Conservation (phyloP, 208 protist genomes). For the Porcisia deanei region DNA sequence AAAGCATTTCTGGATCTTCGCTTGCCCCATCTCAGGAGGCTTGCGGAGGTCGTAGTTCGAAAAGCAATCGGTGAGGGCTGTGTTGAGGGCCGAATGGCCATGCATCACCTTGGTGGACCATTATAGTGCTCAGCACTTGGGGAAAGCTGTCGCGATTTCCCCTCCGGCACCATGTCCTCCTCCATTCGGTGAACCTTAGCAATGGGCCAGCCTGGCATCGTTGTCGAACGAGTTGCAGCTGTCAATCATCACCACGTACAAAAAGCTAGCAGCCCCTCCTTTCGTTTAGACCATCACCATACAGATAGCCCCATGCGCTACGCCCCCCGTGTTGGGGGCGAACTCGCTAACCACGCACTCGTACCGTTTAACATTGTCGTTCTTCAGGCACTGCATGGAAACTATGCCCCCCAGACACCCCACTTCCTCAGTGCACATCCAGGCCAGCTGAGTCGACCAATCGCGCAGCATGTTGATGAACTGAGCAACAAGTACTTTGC, state of each 20-base stretch:
- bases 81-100: slow-evolving; percentile 60
- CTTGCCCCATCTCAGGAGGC: slow-evolving; percentile 26
- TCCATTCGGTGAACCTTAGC: slow-evolving; percentile 53
- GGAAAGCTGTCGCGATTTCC: slow-evolving; percentile 29
- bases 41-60: slow-evolving; percentile 58
- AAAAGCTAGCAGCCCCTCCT: slow-evolving; percentile 43
- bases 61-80: slow-evolving; percentile 39
- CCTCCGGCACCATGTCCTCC: slow-evolving; percentile 33
- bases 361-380: slow-evolving; percentile 37
- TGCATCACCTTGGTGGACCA: slow-evolving; percentile 54
- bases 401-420: slow-evolving; percentile 44
- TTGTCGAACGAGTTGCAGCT: slow-evolving; percentile 64
- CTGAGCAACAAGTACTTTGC: slow-evolving; percentile 50
- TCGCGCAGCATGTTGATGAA: slow-evolving; percentile 42
- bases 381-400: slow-evolving; percentile 40
- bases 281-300: slow-evolving; percentile 35
- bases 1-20: slow-evolving; percentile 40
- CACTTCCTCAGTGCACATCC: slow-evolving; percentile 52
- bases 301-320: slow-evolving; percentile 57
- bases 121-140: slow-evolving; percentile 35
- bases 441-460: slow-evolving; percentile 54
- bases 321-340: slow-evolving; percentile 57
- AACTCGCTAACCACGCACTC: slow-evolving; percentile 64
- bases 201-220: slow-evolving; percentile 36
- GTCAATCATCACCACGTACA: slow-evolving; percentile 35